These are phyloP conservation scores for Penicillium glabrum DNA, from an alignment of 2,329 filamentous ascomycete species.

Conservation along the genomic window DNA sequence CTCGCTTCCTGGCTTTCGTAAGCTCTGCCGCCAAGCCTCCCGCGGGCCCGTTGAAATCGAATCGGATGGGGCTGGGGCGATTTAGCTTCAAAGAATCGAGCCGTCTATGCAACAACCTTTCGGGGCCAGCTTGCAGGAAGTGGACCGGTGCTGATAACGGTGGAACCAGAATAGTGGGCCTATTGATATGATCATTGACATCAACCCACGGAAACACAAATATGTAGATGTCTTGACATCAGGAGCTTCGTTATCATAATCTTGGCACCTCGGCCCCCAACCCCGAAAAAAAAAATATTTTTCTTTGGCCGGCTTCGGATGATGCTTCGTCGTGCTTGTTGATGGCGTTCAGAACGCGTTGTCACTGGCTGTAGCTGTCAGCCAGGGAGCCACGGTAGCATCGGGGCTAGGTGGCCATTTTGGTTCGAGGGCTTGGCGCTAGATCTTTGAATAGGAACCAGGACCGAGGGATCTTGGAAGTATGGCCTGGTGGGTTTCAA, in stretches of 20 bases:
- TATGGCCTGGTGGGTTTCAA: not conserved
- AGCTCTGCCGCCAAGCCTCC: not conserved
- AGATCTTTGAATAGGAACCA: not conserved
- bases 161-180: not conserved
- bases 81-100: not conserved
- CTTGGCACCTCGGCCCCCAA: not conserved
- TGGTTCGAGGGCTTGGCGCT: not conserved
- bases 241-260: not conserved
- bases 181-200: not conserved
- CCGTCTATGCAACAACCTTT: not conserved
- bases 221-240: not conserved
- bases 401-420: constrained; percentile 16
- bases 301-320: not conserved
- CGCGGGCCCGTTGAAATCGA: not conserved
- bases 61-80: not conserved
- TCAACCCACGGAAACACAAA: not conserved
- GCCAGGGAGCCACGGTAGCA: constrained; percentile 21
- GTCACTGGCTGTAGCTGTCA: constrained; percentile 16
- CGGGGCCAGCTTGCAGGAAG: not conserved
- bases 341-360: constrained; percentile 12
- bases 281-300: not conserved
- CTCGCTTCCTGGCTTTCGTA: not conserved
- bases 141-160: not conserved
- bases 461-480: not conserved
- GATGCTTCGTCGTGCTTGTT: constrained; percentile 7